Percentiles rank a stretch among this genome's conserved stretches.
These are phyloP conservation scores for Populus trichocarpa DNA, from an alignment of 441 rosid species.

Conservation along the genomic window DNA sequence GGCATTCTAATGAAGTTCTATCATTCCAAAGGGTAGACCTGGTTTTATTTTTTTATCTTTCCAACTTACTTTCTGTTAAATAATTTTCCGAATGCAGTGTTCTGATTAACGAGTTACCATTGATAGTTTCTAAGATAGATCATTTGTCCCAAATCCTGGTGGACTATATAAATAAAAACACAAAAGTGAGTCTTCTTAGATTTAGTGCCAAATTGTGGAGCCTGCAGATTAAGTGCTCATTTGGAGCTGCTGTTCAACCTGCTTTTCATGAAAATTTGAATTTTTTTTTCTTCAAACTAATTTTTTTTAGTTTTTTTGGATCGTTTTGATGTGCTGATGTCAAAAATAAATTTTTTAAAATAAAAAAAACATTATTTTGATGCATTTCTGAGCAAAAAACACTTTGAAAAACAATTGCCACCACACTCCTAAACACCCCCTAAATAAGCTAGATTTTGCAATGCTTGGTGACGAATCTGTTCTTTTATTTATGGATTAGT, in stretches of 20 bases:
- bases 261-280: too few relatives aligned
- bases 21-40: not conserved
- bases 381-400: too few relatives aligned
- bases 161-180: not conserved
- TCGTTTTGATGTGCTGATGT: too few relatives aligned
- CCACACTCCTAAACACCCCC: too few relatives aligned
- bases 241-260: too few relatives aligned
- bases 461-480: not conserved
- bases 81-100: not conserved
- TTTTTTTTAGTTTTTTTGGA: too few relatives aligned
- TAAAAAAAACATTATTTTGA: too few relatives aligned
- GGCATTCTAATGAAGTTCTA: not conserved
- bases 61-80: not conserved
- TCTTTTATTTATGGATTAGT: not conserved
- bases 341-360: too few relatives aligned
- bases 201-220: not conserved
- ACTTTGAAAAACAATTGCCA: too few relatives aligned
- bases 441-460: not conserved
- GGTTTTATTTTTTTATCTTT: not conserved
- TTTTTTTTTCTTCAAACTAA: too few relatives aligned
- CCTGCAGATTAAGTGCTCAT: not conserved
- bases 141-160: not conserved
- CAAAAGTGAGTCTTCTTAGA: not conserved
- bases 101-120: not conserved
- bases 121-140: not conserved